Base-by-base conservation (phyloP, 495 filamentous ascomycete species). In the Rostrohypoxylon terebratum region DNA sequence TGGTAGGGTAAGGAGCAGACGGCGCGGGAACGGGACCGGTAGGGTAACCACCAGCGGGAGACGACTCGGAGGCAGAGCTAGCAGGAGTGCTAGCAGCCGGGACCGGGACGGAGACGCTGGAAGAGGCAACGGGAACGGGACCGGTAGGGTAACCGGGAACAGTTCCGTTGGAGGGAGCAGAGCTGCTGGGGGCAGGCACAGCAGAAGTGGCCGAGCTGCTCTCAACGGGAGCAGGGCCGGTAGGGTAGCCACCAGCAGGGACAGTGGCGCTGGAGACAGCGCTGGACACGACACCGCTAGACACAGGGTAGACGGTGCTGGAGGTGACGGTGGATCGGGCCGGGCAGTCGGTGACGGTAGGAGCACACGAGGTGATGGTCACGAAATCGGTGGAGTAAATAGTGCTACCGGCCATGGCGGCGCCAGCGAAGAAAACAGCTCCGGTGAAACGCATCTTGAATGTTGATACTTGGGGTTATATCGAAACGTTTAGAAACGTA, bases 361-460 rank as follows among this genome's bases (percentile, higher is more conserved):
- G 77, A 63, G 66, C 78, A 80, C 83, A 87, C 54, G 82, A 88
- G 67, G 87, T 89, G 80, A 88, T 81, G 78, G 87, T 89, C 58
- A 84, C 78, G 70, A 82, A 79, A 74, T 87, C 83, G 65, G 87
- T 88, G 72, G 79, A 79, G 83, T 87, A 88, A 77, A 88, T 80
- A 66, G 84, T 86, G 69, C 78, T 83, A 50, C 75, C 66, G 72
- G 83, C 86, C 71, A 86, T 73, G 73, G 80, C 86, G 73, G 79
- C 81, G 73, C 81, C 83, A 76, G 85, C 87, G 73, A 88, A 75
- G 80, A 83, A 79, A 75, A 81, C 74, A 73, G 83, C 79, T 78
- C 78, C 68, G 68, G 83, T 61, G 83, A 84, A 85, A 83, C 83
- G 83, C 82, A 85, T 90, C 63, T 88, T 90, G 87, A 84, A 77